Conservation (phyloP, 345 rosid genomes). For the Salix viminalis region DNA sequence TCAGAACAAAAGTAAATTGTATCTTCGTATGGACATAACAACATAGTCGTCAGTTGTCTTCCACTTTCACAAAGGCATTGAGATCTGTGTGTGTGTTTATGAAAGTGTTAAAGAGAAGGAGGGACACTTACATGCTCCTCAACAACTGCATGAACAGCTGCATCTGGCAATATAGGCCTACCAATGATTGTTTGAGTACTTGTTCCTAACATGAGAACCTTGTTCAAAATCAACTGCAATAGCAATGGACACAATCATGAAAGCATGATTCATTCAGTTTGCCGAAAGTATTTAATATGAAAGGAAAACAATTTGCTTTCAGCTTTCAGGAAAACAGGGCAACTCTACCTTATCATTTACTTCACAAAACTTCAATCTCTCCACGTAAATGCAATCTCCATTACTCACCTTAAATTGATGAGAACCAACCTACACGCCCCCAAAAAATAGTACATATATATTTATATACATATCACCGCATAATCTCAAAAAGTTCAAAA, state of each 20-base stretch:
- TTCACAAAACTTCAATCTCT: constrained; percentile 86
- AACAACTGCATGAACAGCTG: constrained; percentile 85
- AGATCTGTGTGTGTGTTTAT: not conserved
- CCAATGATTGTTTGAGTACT: constrained; percentile 69
- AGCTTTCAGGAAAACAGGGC: not conserved
- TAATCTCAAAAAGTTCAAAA: not conserved
- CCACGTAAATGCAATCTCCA: constrained; percentile 71
- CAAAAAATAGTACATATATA: not conserved
- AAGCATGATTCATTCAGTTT: not conserved
- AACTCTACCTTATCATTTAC: constrained; percentile 74
- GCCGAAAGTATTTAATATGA: no score
- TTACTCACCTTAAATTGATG: constrained; percentile 97
- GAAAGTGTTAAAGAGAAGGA: not conserved
- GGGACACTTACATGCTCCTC: constrained; percentile 85
- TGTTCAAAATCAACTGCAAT: constrained; percentile 74
- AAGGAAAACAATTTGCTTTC: no score
- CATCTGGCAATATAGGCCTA: constrained; percentile 78
- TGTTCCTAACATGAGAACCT: constrained; percentile 85
- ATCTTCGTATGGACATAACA: not conserved
- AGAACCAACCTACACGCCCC: constrained; percentile 58
- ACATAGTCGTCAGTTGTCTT: not conserved
- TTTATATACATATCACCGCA: not conserved
- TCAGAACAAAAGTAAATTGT: not conserved
- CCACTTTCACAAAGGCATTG: not conserved
- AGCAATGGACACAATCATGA: constrained; percentile 13